A percentile compares a stretch with the other conserved stretches of the same genome.
Conservation (phyloP, 306 rosid genomes). For the Acacia crassicarpa region DNA sequence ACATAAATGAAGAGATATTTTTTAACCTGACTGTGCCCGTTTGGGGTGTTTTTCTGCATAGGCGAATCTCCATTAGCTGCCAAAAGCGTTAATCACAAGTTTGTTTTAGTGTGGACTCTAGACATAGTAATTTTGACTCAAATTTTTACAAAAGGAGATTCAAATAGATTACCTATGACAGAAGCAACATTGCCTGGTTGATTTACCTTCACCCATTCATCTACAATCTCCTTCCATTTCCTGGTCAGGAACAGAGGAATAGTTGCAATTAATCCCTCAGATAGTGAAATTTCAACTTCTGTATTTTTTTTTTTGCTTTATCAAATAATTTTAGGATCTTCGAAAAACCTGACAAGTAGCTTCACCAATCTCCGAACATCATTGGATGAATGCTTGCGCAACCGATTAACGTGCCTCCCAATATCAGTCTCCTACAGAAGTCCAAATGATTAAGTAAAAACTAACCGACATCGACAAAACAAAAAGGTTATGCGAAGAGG, state of each 20-base stretch:
- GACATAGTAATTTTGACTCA: background rate
- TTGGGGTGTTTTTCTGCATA: slow-evolving; percentile 63
- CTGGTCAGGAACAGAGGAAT: slow-evolving; percentile 45
- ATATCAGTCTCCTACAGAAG: slow-evolving; percentile 83
- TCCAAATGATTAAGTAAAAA: background rate
- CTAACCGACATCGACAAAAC: background rate
- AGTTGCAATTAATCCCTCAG: background rate
- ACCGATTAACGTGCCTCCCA: slow-evolving; percentile 92
- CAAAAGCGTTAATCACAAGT: slow-evolving; percentile 35
- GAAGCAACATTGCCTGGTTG: slow-evolving; percentile 63
- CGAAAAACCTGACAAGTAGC: slow-evolving; percentile 81
- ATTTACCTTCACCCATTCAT: slow-evolving; percentile 90
- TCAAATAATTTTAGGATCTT: slow-evolving; percentile 2
- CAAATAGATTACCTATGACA: slow-evolving; percentile 53
- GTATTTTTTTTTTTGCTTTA: background rate
- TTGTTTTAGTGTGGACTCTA: slow-evolving; percentile 26
- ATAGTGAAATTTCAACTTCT: background rate
- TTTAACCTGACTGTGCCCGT: slow-evolving; percentile 82
- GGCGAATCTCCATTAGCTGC: slow-evolving; percentile 94
- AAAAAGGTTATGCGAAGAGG: background rate
- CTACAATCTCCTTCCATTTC: slow-evolving; percentile 96
- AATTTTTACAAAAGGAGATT: slow-evolving; percentile 5
- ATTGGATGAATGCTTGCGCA: slow-evolving; percentile 78
- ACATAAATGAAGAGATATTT: slow-evolving; percentile 1
- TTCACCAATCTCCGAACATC: slow-evolving; percentile 93